Evolutionary conservation across 2,329 filamentous ascomycete species (phyloP), one percentile per base, ranked within the genome.

Genomic region (Xylaria sp.): DNA sequence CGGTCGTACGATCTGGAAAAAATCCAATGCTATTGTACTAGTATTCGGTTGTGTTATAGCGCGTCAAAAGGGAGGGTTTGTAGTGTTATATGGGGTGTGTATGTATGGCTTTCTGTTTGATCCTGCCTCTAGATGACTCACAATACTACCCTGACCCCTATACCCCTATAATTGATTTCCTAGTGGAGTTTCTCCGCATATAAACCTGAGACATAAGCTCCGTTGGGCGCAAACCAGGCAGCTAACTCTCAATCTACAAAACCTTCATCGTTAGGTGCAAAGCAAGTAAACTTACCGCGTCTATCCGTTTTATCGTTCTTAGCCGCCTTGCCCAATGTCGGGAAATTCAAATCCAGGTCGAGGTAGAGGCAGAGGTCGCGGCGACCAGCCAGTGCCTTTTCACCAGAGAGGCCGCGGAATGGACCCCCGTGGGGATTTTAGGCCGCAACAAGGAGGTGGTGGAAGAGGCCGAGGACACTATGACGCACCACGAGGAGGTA

Each of bases 351-450:
- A 39, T 36, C 54, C 24, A 47, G 55, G 55, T 14, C 42, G 45
- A 24, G 54, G 62, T 45, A 47, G 61, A 39, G 54, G 62, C 4
- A n/a, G 42, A 53, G 62, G 55, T 6, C 54, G 55, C 36, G 62
- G 62, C 19, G 17, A 54, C 55, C 48, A 50, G 9, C 30, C 55
- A 12, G 21, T 51, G 42, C 55, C 62, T 27, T 60, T 53, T 45
- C 62, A 51, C 19, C 51, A 7, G 2, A 56, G 53, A 17, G 61
- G 61, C 39, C 19, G 21, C 17, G 45, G 45, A 24, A 34, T 51
- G 57, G 61, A 42, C 12, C 17, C 21, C 14, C 27, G 39, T 24
- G 39, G 61, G 24, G 42, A 24, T 45, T 42, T 14, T 21, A 19
- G 53, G 9, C 24, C 39, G 21, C n/a, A 45, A 45, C 39, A 36